Conservation (phyloP, 768 basidiomycete species). For the Ramaria rubella region DNA sequence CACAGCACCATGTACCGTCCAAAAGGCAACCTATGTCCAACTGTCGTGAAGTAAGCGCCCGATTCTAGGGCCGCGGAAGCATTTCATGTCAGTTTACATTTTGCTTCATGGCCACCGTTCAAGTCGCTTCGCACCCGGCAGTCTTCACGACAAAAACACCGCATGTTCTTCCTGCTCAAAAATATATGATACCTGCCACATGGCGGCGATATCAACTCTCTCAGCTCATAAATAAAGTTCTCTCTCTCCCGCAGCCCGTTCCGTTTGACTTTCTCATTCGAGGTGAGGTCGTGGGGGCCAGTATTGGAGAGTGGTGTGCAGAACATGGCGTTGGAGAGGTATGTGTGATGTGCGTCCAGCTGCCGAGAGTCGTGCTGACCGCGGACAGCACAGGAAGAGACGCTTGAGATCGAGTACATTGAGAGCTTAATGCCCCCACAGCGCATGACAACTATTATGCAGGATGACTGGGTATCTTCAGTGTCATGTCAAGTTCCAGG, state of each 20-base stretch:
- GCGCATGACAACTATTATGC: constrained; percentile 68
- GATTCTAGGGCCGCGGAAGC: too few species aligned
- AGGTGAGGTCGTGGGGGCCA: constrained; percentile 71
- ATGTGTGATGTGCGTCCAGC: constrained; percentile 16
- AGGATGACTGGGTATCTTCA: constrained; percentile 92
- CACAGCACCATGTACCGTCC: too few species aligned
- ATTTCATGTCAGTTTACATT: background rate
- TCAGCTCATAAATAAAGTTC: constrained; percentile 92
- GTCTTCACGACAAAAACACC: constrained; percentile 67
- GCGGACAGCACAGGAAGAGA: constrained; percentile 59
- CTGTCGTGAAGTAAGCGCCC: too few species aligned
- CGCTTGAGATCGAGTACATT: constrained; percentile 87
- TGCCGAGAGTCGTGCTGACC: background rate
- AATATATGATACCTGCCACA: constrained; percentile 84
- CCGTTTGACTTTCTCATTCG: constrained; percentile 91
- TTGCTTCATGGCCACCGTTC: constrained; percentile 1
- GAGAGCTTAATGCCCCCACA: constrained; percentile 84
- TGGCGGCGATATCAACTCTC: constrained; percentile 97
- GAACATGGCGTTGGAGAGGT: constrained; percentile 71
- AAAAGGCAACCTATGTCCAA: too few species aligned
- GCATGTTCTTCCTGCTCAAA: constrained; percentile 76
- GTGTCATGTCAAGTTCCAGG: constrained; percentile 54
- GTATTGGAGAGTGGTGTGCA: constrained; percentile 66
- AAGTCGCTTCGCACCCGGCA: constrained; percentile 33
- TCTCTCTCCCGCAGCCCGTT: constrained; percentile 62